Evolutionary conservation across 108 stramenopile species (phyloP).

Genomic region (Fistulifera pelliculosa): DNA sequence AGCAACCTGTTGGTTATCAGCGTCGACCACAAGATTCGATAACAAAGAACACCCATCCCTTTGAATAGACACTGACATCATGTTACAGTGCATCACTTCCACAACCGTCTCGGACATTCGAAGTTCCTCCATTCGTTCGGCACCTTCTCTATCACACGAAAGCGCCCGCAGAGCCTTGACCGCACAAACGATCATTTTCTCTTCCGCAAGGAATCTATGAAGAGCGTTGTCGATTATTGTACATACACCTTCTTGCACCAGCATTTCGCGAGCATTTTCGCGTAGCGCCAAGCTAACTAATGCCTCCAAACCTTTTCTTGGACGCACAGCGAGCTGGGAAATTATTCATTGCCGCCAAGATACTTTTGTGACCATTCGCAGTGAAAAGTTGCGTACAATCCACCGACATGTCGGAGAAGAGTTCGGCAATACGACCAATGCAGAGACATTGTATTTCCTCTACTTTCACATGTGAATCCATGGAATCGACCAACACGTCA

Average conservation of each 20-base stretch:
- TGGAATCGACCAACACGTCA: no score
- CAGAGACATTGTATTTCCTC: no score
- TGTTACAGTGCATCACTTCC: slow-evolving; percentile 18
- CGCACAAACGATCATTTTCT: slow-evolving; percentile 5
- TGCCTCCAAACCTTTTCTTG: slow-evolving; percentile 6
- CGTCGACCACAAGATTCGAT: slow-evolving; percentile 27
- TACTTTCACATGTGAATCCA: no score
- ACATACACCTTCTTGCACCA: slow-evolving; percentile 4
- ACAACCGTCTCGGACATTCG: not conserved
- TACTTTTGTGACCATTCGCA: no score
- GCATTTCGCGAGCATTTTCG: not conserved
- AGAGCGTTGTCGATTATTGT: slow-evolving; percentile 6
- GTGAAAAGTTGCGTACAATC: no score
- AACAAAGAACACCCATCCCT: slow-evolving; percentile 31
- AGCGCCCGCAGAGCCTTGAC: slow-evolving; percentile 13
- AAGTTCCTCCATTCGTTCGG: slow-evolving; percentile 2
- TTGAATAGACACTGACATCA: slow-evolving; percentile 12
- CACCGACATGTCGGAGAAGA: no score
- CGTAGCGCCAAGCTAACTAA: not conserved
- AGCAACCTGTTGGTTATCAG: slow-evolving; percentile 19
- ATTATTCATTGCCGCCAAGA: no score
- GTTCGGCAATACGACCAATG: no score
- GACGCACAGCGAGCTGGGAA: not conserved
- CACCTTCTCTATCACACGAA: slow-evolving; percentile 10
- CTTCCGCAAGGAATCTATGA: slow-evolving; percentile 5